Evolutionary conservation across 1,139 yeast species (phyloP), one percentile per base, ranked within the genome.

Genomic region (Scheffersomyces lignicola): DNA sequence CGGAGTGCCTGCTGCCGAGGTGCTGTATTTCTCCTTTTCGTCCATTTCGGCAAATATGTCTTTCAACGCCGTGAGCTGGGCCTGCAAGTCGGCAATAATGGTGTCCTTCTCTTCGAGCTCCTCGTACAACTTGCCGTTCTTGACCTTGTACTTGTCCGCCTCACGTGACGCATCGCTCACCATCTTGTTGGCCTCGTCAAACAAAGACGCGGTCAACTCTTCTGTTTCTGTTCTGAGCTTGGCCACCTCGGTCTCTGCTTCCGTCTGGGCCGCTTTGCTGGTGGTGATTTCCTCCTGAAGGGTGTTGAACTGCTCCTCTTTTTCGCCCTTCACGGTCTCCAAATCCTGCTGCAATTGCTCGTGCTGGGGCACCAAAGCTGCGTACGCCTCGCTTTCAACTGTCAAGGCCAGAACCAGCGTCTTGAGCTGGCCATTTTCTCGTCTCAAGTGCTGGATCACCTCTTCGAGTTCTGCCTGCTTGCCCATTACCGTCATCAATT

Each of bases 111-210:
- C 96, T 25, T 70, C 76, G 31, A 89, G 55, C 42, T 84, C 88
- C 40, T 78, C 83, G 24, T 73, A 62, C 32, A 90, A 62, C 48
- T 77, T 80, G 34, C 69, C 62, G 49, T 80, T 82, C 43, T 74
- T 70, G 29, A 70, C 57, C 44, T 77, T 77, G 42, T 67, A 66
- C 35, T 70, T 75, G 48, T 75, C 69, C 9, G 79, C 70, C 45
- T 78, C 83, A 45, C 74, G 63, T 39, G 82, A 75, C 1, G 92
- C 94, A 45, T 76, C 76, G 40, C 79, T 76, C 10, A 86, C 95
- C 85, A 83, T 84, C 33, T 73, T 71, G 52, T 85, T 85, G 14
- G 95, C 95, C 52, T 85, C 92, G 48, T 78, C 82, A 54, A 86
- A 86, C 29, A 86, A 60, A 2, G 88, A 78, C 2, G 81, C 87